Conservation (phyloP, 2,329 filamentous ascomycete species). For the Talaromyces funiculosus region DNA sequence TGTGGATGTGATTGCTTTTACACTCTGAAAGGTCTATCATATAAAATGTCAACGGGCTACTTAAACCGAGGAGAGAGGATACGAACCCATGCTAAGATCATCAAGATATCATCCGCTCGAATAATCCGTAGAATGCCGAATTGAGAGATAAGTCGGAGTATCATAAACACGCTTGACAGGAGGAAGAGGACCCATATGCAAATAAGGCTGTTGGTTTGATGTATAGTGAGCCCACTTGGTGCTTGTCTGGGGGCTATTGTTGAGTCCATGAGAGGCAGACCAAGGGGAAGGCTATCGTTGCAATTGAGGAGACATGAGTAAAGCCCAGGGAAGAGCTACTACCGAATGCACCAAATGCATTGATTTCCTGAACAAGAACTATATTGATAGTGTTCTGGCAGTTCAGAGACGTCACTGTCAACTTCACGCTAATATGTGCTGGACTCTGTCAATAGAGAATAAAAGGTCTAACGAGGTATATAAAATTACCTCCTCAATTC, state of each 20-base stretch:
- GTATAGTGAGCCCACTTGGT: neutral
- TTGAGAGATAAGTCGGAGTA: slow-evolving; percentile 11
- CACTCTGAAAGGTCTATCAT: slow-evolving; percentile 6
- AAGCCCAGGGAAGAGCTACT: neutral
- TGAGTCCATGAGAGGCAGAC: neutral
- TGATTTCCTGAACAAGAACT: neutral
- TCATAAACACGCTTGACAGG: slow-evolving; percentile 6
- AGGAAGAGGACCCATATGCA: slow-evolving; percentile 10
- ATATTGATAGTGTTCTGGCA: neutral
- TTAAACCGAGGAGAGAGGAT: neutral
- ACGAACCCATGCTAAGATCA: slow-evolving; percentile 16
- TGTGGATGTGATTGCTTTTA: slow-evolving; percentile 9
- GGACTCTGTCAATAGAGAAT: neutral
- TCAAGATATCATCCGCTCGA: slow-evolving; percentile 10
- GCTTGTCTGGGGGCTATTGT: neutral
- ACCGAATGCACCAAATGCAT: neutral
- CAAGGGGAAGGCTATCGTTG: neutral
- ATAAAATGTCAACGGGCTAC: neutral
- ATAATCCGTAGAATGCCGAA: slow-evolving; percentile 2
- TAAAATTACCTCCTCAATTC: neutral
- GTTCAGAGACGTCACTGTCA: neutral
- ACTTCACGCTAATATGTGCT: too few relatives aligned
- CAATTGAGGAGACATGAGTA: neutral
- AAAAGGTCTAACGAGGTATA: neutral
- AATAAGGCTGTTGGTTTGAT: neutral